Base-by-base conservation (phyloP, 345 rosid genomes). In the Raphanus sativus region DNA sequence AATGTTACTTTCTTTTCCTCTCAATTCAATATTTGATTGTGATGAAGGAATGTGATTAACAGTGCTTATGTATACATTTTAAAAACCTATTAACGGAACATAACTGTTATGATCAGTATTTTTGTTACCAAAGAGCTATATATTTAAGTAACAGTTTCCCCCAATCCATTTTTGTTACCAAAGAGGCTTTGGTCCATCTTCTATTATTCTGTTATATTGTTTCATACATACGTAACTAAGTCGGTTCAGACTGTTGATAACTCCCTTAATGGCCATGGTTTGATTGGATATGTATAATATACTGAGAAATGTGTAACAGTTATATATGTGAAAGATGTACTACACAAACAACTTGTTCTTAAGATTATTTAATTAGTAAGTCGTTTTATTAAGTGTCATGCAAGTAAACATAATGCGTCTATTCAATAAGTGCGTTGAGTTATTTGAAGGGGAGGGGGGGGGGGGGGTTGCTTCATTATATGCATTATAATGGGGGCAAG, bases 101-200 rank as follows among this genome's bases (percentile, higher is more conserved):
- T 33, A 63, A 24, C 50, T 34, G 50, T 64, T 64, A 12, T 29
- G 40, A 61, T 71, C 26, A 17, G 9, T 62, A 11, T 58, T 30
- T 77, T 45, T 17, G 72, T 77, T 70, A 30, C 36, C 45, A 29
- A 8, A 29, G 25, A 40, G 52, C 76, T 77, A 71, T 64, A n/a
- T n/a, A 29, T 64, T 71, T 29, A 56, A 38, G 5, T 48, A 48
- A 48, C 17, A 48, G 54, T 48, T 48, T 7, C 54, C 17, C 17
- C 6, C 7, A 48, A 48, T 48, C 17, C 6, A 48, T n/a, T 48
- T 48, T n/a, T n/a, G n/a, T n/a, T 48, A 45, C 4, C 54, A 16
- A 45, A 1, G 54, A 45, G 54, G n/a, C 3, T 40, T 13, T 45
- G 54, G 13, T 13, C 54, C 16, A 12, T 45, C 16, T 45, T 13